Conservation (phyloP, 345 rosid genomes). For the Gynandropsis gynandra region DNA sequence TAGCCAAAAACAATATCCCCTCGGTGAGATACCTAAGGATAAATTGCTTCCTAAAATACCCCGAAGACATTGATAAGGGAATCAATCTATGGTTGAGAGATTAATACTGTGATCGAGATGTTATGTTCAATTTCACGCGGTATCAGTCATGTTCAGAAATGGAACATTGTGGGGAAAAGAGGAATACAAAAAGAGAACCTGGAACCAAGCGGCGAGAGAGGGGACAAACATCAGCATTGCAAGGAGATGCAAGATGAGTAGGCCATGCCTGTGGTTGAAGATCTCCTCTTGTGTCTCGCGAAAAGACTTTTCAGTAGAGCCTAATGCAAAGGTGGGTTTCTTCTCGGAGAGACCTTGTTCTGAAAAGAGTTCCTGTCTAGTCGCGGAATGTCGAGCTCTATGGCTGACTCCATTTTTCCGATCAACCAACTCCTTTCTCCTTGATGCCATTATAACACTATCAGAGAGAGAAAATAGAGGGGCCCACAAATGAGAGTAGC, state of each 20-base stretch:
- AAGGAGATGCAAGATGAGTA: slow-evolving; percentile 70
- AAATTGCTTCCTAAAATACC: too few species aligned
- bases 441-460: slow-evolving; percentile 68
- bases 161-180: not conserved
- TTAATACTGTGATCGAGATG: too few species aligned
- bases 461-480: slow-evolving; percentile 22
- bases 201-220: slow-evolving; percentile 82
- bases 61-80: too few species aligned
- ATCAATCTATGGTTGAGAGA: too few species aligned
- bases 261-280: slow-evolving; percentile 78
- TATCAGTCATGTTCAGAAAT: too few species aligned
- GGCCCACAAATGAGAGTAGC: slow-evolving; percentile 26
- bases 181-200: slow-evolving; percentile 41
- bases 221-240: slow-evolving; percentile 83
- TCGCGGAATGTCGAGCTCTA: slow-evolving; percentile 31
- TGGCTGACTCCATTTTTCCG: slow-evolving; percentile 31
- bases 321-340: slow-evolving; percentile 34
- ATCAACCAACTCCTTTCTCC: slow-evolving; percentile 42
- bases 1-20: too few species aligned
- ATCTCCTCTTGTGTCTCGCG: slow-evolving; percentile 74
- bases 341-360: slow-evolving; percentile 33
- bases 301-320: slow-evolving; percentile 43
- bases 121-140: too few species aligned
- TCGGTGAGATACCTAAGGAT: too few species aligned
- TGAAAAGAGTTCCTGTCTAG: slow-evolving; percentile 30